Evolutionary conservation across 345 rosid species (phyloP).

Genomic region (Microthlaspi erraticum): DNA sequence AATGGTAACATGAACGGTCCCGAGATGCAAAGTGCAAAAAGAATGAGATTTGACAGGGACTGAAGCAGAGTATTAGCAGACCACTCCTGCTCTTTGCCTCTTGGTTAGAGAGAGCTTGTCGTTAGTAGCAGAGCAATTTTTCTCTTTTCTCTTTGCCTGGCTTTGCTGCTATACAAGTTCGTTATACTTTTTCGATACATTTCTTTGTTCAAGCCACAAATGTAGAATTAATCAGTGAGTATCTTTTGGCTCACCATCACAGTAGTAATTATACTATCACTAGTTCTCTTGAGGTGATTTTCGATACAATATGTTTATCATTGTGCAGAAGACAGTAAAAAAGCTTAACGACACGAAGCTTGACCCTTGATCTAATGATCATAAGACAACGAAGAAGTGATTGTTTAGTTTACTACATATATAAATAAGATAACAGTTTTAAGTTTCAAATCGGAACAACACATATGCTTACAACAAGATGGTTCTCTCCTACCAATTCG

Average conservation of each 20-base stretch:
- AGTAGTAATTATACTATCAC: slow-evolving; percentile 8
- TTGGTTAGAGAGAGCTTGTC: slow-evolving; percentile 29
- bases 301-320: neutral
- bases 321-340: neutral
- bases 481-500: slow-evolving; percentile 21
- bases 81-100: slow-evolving; percentile 24
- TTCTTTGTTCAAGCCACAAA: slow-evolving; percentile 3
- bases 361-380: neutral
- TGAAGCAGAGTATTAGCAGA: slow-evolving; percentile 62
- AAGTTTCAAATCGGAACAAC: slow-evolving; percentile 33
- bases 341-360: neutral
- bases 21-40: slow-evolving; percentile 68
- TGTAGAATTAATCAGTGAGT: slow-evolving; percentile 29
- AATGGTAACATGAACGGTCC: slow-evolving; percentile 48
- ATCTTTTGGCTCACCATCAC: slow-evolving; percentile 17
- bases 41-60: slow-evolving; percentile 92
- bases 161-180: slow-evolving; percentile 39
- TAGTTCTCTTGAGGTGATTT: neutral
- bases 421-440: slow-evolving; percentile 31
- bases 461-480: slow-evolving; percentile 41
- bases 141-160: slow-evolving; percentile 19
- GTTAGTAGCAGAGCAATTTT: slow-evolving; percentile 36
- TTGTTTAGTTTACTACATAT: no score
- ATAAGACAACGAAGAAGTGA: neutral
- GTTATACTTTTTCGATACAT: slow-evolving; percentile 12